A percentile compares a stretch with the other conserved stretches of the same genome.
Conservation (phyloP, 108 stramenopile species). For the Fistulifera solaris region DNA sequence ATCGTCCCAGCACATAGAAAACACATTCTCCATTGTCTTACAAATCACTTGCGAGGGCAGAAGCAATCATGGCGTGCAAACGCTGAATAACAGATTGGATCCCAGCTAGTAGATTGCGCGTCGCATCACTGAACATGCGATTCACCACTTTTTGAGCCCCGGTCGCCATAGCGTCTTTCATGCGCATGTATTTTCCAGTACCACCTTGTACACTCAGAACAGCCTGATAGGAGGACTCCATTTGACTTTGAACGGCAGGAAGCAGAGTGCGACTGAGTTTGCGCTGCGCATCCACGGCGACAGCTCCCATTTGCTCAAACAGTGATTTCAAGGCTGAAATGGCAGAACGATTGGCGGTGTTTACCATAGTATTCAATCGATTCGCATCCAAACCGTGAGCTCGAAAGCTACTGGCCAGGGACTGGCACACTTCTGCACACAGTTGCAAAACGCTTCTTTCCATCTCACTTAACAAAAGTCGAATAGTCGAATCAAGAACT, state of each 20-base stretch:
- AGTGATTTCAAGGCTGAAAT: conserved; percentile 17
- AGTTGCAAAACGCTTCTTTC: conserved; percentile 16
- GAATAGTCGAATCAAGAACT: conserved; percentile 18
- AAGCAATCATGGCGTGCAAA: conserved; percentile 12
- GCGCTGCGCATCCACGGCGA: conserved; percentile 20
- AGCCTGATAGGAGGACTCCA: conserved; percentile 20
- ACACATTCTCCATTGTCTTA: conserved; percentile 19
- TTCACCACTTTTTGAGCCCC: conserved; percentile 10
- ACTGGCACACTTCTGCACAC: conserved; percentile 7
- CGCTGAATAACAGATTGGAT: conserved; percentile 17
- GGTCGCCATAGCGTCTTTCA: conserved; percentile 21
- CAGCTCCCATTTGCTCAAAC: conserved; percentile 13
- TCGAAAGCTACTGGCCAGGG: conserved; percentile 9
- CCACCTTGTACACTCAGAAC: conserved; percentile 20
- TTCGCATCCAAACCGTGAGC: conserved; percentile 10
- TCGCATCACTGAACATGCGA: conserved; percentile 25
- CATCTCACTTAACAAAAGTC: conserved; percentile 8
- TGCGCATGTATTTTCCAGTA: conserved; percentile 23
- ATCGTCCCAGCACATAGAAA: conserved; percentile 34
- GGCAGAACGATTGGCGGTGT: conserved; percentile 18
- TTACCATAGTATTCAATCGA: conserved; percentile 21
- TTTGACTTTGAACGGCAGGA: conserved; percentile 22
- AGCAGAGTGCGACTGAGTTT: conserved; percentile 27
- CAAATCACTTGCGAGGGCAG: conserved; percentile 10
- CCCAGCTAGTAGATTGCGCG: conserved; percentile 16